phyloP scores from a whole-genome alignment of 2,329 filamentous ascomycete species.

The Fulvia fulva region DNA sequence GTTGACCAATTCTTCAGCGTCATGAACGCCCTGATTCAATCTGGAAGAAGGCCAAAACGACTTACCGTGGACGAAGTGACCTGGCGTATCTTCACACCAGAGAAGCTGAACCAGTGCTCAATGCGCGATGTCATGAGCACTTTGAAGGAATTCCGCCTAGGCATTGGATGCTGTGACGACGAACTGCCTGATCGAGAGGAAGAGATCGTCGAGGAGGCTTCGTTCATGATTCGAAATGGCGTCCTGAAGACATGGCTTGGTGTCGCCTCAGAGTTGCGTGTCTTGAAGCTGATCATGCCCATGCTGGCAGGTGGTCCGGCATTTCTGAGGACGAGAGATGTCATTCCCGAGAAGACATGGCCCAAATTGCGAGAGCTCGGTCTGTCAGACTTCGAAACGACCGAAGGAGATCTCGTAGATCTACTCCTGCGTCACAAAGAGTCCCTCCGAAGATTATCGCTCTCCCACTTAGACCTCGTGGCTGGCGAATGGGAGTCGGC shows the following conservation, averaged over 20 bases:
- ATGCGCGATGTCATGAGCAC: conserved; percentile 14
- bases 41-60: no score
- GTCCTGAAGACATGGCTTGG: background rate
- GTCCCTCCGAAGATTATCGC: background rate
- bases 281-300: conserved; percentile 4
- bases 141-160: background rate
- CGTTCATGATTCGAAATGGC: background rate
- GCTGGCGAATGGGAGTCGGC: background rate
- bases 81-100: no score
- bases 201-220: conserved; percentile 31
- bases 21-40: no score
- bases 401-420: conserved; percentile 4
- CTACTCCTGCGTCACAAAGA: conserved; percentile 7
- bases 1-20: no score
- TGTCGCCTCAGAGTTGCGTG: background rate
- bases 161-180: no score
- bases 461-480: background rate
- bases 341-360: background rate
- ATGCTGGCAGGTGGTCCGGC: no score
- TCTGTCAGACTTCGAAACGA: background rate
- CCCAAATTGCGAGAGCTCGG: conserved; percentile 7
- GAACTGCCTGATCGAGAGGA: no score
- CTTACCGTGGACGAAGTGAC: no score
- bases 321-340: no score
- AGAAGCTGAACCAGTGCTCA: no score